These are phyloP conservation scores for Lachancea mirantina DNA, from an alignment of 805 yeast species.

Conservation along the genomic window DNA sequence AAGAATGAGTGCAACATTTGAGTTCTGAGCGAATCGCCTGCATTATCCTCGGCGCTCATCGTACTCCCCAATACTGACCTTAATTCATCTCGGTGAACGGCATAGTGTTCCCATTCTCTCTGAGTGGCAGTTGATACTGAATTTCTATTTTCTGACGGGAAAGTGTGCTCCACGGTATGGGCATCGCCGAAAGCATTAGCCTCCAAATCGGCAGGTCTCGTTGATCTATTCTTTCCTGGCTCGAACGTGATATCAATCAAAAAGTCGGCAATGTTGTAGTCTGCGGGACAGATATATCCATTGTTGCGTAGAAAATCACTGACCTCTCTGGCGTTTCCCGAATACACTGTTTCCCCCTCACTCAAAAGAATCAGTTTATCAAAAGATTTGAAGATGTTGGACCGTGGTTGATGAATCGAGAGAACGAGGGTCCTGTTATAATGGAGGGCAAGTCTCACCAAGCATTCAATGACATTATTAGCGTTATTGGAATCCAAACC, in stretches of 20 bases:
- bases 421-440: constrained; percentile 83
- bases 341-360: constrained; percentile 77
- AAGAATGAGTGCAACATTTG: constrained; percentile 26
- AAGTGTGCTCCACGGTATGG: constrained; percentile 25
- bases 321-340: constrained; percentile 75
- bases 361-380: constrained; percentile 76
- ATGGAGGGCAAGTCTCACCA: constrained; percentile 71
- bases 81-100: constrained; percentile 70
- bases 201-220: constrained; percentile 20
- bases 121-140: constrained; percentile 44
- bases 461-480: constrained; percentile 76
- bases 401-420: constrained; percentile 95
- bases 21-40: constrained; percentile 13
- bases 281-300: constrained; percentile 80
- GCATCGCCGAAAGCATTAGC: constrained; percentile 21
- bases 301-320: constrained; percentile 64
- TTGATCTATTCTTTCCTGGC: constrained; percentile 13
- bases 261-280: constrained; percentile 91
- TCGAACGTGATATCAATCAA: constrained; percentile 85
- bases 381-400: constrained; percentile 87
- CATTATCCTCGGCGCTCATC: constrained; percentile 11
- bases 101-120: constrained; percentile 81
- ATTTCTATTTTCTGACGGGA: constrained; percentile 15
- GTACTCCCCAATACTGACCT: constrained; percentile 23
- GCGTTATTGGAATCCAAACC: constrained; percentile 95